Base-by-base conservation (phyloP, 2,329 filamentous ascomycete genomes). In the Nothopassalora personata region DNA sequence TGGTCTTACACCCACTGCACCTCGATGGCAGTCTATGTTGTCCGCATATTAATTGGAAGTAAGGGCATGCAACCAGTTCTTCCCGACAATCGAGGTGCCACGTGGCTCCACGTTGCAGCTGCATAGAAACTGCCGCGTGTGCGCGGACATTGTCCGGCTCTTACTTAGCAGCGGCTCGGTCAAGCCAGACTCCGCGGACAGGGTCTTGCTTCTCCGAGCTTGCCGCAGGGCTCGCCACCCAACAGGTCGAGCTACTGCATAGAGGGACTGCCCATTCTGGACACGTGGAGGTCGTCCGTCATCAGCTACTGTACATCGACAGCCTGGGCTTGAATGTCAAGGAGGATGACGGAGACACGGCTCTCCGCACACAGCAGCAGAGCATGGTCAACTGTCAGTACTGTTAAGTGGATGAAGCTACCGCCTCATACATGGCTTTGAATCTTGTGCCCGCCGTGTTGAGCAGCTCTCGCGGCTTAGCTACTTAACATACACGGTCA, bases 161-260 rank as follows among this genome's bases (percentile, higher is more conserved):
- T n/a, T 52, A 13, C 27, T 34, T 10, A 18, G 4, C 7, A 52
- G 13, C 28, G 18, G 15, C 5, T 8, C 11, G 8, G 28, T 52
- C 8, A 27, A 52, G 8, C 11, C 33, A 30, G 49, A 52, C 49
- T 9, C 28, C 28, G 34, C 4, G 33, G 49, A 52, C n/a, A 52
- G 10, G 33, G 33, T 30, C 28, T 33, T 9, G 49, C 49, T 30
- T 33, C 49, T 36, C 49, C 28, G 28, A 7, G 49, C 49, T 8
- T 52, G 28, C 18, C 49, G 49, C 8, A 33, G 28, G 34, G 33
- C 49, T 52, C 28, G 49, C 49, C 28, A 52, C 27, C 27, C 4
- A 52, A 13, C 33, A 52, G 23, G 28, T 52, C 49, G 56, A 9
- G 46, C 46, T 48, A 52, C 49, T 36, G 49, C 49, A 33, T 52